Evolutionary conservation across 2,329 filamentous ascomycete genomes (phyloP).

Genomic region (Monilinia fructigena): DNA sequence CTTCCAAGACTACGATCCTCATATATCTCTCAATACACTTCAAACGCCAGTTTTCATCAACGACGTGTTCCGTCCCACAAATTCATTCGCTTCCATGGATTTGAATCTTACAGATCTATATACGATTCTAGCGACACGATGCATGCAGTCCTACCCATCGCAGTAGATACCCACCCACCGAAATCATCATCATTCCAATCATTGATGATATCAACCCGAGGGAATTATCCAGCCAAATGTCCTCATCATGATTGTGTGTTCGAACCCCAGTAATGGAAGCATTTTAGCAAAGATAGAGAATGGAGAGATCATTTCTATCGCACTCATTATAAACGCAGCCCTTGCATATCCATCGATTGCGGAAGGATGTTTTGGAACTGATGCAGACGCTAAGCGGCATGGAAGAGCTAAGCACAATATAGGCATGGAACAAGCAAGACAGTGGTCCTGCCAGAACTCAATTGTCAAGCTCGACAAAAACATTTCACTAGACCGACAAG

Average conservation of each 20-base stretch:
- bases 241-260: neutral
- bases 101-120: neutral
- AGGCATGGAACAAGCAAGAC: neutral
- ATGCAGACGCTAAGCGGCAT: neutral
- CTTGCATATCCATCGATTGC: neutral
- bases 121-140: neutral
- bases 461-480: neutral
- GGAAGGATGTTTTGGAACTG: neutral
- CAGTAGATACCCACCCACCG: neutral
- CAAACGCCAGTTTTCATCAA: neutral
- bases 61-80: neutral
- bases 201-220: neutral
- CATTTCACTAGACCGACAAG: neutral
- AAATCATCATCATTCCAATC: neutral
- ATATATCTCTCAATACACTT: neutral
- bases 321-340: neutral
- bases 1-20: neutral
- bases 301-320: slow-evolving; percentile 2
- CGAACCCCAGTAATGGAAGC: neutral
- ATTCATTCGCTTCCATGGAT: neutral
- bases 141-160: neutral
- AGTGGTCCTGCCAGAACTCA: neutral
- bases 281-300: neutral
- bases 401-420: neutral
- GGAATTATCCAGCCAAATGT: neutral